phyloP scores from a whole-genome alignment of 306 rosid species.

The Prunus fruticosa region DNA sequence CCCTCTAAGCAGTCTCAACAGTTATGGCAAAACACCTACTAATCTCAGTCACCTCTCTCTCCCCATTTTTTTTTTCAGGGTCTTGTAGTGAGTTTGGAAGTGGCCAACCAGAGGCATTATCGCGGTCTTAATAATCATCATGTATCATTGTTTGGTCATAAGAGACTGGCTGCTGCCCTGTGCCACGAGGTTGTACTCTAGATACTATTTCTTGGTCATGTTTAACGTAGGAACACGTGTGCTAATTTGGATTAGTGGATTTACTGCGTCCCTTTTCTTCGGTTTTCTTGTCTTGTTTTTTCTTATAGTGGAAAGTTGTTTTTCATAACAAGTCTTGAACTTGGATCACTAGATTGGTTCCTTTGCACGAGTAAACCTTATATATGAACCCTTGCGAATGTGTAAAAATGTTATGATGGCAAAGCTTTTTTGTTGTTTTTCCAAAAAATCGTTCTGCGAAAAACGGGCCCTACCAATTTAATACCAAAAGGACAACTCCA shows the following conservation, averaged over 20 bases:
- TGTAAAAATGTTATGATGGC: too few relatives aligned
- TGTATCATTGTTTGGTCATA: conserved; percentile 68
- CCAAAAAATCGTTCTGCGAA: too few relatives aligned
- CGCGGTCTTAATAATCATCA: conserved; percentile 45
- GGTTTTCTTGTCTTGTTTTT: background rate
- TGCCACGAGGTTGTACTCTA: conserved; percentile 68
- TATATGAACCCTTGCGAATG: too few relatives aligned
- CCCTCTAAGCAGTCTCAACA: conserved; percentile 92
- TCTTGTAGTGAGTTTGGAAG: conserved; percentile 54
- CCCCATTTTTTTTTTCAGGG: conserved; percentile 59
- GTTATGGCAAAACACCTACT: conserved; percentile 96
- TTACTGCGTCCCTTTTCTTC: background rate
- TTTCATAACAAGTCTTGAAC: background rate
- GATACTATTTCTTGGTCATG: conserved; percentile 47
- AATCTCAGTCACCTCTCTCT: conserved; percentile 46
- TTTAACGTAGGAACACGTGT: conserved; percentile 64
- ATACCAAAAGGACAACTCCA: too few relatives aligned
- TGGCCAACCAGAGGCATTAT: conserved; percentile 53
- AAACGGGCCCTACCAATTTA: too few relatives aligned
- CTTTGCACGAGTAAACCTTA: too few relatives aligned
- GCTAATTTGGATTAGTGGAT: conserved; percentile 68
- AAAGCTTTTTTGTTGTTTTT: too few relatives aligned
- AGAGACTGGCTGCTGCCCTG: conserved; percentile 68
- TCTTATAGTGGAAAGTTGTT: conserved; percentile 27
- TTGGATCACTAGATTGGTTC: background rate